Base-by-base conservation (phyloP, 345 rosid species). In the Euphorbia lathyris region DNA sequence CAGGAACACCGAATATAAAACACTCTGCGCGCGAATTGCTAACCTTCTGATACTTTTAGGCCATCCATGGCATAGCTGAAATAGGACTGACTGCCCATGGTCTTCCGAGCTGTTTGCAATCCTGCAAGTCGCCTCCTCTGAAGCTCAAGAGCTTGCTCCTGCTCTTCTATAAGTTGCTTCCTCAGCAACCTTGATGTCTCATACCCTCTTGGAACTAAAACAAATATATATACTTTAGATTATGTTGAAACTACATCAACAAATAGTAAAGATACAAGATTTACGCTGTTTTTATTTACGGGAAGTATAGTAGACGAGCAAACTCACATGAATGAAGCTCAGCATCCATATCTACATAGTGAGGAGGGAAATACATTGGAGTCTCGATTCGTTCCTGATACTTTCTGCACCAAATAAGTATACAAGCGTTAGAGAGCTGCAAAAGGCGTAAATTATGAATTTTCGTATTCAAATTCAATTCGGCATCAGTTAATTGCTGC, bases 261-360 rank as follows among this genome's bases (percentile, higher is more conserved):
- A 1, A 57, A 58, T 14, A 7, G 10, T 40, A 40, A 40, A 40
- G 10, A 40, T 9, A 40, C 5, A 40, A 40, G 11, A 26, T 23
- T 23, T 56, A 56, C 36, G 23, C 11, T 13, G 4, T 32, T 32
- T 60, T 34, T 16, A n/a, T 48, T 32, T 2, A 32, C 3, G 20
- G 34, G 47, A n/a, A 40, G 9, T 42, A 38, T 17, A 58, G 7
- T 14, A 14, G 32, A 62, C 62, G 61, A 57, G 34, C 45, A 57
- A 32, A 71, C 84, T 83, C 53, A 86, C 93, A 69, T 45, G 86
- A 72, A 63, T 80, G 84, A 79, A 81, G 71, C 71, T 86, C 89
- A n/a, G 82, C 59, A 45, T 86, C 87, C 76, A 72, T 72, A 25
- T 85, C 87, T 1, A 68, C 16, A 63, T 70, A 81, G 17, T 74